Evolutionary conservation across 768 basidiomycete species (phyloP).

Genomic region (Mycena alexandri): DNA sequence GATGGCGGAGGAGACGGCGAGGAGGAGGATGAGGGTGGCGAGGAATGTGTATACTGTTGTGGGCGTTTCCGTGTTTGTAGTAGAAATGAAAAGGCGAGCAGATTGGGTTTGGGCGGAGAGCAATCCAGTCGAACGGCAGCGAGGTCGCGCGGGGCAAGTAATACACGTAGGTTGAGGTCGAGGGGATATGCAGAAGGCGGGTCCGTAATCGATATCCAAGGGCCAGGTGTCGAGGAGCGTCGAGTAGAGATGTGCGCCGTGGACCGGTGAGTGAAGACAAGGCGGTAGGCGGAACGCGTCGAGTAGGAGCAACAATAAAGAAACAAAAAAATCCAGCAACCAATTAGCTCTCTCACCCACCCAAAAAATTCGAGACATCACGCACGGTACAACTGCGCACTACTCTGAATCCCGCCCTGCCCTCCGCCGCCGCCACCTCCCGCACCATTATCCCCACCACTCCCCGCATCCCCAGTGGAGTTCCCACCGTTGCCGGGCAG

Average conservation of each 20-base stretch:
- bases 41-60: constrained; percentile 59
- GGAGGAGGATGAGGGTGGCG: constrained; percentile 76
- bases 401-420: constrained; percentile 4
- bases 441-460: background rate
- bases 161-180: too few species aligned
- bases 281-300: background rate
- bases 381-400: constrained; percentile 33
- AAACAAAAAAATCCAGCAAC: background rate
- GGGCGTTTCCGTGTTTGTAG: too few species aligned
- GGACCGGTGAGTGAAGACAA: too few species aligned
- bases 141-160: too few species aligned
- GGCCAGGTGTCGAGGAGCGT: too few species aligned
- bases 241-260: too few species aligned
- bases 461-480: background rate
- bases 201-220: too few species aligned
- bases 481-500: background rate
- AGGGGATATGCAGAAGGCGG: too few species aligned
- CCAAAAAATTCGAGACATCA: constrained; percentile 8
- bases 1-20: constrained; percentile 76
- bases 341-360: background rate
- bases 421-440: background rate
- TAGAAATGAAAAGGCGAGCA: too few species aligned
- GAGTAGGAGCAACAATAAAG: too few species aligned
- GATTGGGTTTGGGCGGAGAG: too few species aligned
- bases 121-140: too few species aligned